Base-by-base conservation (phyloP, 768 basidiomycete species). In the Chalciporus sphaerocephalus region DNA sequence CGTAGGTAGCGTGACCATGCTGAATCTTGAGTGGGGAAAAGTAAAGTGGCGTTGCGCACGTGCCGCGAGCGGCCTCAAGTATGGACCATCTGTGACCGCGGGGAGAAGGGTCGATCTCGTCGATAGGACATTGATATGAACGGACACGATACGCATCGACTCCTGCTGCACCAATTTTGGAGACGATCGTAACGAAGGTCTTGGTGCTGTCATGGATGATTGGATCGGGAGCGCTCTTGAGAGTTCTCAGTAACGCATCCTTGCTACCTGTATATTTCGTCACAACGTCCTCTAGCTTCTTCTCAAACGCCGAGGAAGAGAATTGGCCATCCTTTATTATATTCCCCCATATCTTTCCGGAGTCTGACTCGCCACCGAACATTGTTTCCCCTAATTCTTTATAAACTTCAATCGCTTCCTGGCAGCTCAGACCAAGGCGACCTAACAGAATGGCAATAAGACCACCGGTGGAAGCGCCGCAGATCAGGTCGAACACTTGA, bases 401-500 rank as follows among this genome's bases (percentile, higher is more conserved):
- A 18, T 39, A 39, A n/a, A 39, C 9, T 11, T 39, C 21, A 18
- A 39, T 39, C 38, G 38, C 38, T 21, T 39, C 38, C 16, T 39
- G 15, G 24, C 38, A 39, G 24, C 38, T 39, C 15, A 39, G n/a
- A 10, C 38, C 38, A 25, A 39, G 21, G 15, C 38, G 41, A 28
- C 41, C 41, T 30, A 42, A 13, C 6, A 42, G 41, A 42, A 42
- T 42, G 41, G 41, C 41, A 28, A 42, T 42, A 9, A 42, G 18
- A 17, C 41, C 41, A 1, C 41, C 41, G n/a, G 24, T 42, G 13
- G 25, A 27, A 27, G 25, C 34, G 15, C 41, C 41, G 25, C 41
- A 27, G 41, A 42, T 42, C 30, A 42, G 41, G 21, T 42, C 41
- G 28, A 42, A 42, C 30, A 42, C 25, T 28, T 42, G 41, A 27